These are phyloP conservation scores for Ciborinia camelliae DNA, from an alignment of 2,329 filamentous ascomycete species.

Conservation along the genomic window DNA sequence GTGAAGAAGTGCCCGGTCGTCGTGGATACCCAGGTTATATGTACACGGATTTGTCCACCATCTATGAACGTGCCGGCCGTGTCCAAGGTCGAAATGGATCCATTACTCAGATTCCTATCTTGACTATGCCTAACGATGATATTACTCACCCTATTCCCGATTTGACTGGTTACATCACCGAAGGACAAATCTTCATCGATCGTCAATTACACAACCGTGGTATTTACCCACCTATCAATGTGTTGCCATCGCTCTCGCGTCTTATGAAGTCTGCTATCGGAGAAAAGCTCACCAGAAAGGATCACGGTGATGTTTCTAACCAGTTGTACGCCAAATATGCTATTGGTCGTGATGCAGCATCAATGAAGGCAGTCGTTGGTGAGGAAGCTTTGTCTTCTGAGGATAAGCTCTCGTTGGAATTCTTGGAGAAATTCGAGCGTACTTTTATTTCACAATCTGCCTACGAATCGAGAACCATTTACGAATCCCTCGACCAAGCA, in stretches of 20 bases:
- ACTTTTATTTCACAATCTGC: slow-evolving; percentile 89
- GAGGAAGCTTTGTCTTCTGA: slow-evolving; percentile 94
- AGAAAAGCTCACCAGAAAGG: slow-evolving; percentile 92
- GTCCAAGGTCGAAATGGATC: slow-evolving; percentile 95
- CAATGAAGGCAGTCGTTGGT: slow-evolving; percentile 99
- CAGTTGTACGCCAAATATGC: slow-evolving; percentile 99
- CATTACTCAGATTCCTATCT: slow-evolving; percentile 97
- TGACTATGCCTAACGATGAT: slow-evolving; percentile 99
- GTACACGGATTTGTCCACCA: slow-evolving; percentile 99
- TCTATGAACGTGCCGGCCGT: slow-evolving; percentile 98
- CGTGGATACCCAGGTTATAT: slow-evolving; percentile 99
- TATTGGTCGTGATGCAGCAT: slow-evolving; percentile 94
- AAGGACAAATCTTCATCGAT: slow-evolving; percentile 98
- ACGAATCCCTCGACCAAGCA: slow-evolving; percentile 89
- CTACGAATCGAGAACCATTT: slow-evolving; percentile 89
- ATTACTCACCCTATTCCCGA: slow-evolving; percentile 99
- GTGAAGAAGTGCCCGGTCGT: slow-evolving; percentile 98
- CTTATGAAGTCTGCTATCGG: slow-evolving; percentile 99
- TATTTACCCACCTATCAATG: slow-evolving; percentile 98
- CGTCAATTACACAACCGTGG: slow-evolving; percentile 92
- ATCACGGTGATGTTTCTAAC: slow-evolving; percentile 98
- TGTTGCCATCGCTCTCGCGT: slow-evolving; percentile 93
- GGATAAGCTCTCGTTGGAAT: slow-evolving; percentile 96
- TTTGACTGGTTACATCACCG: slow-evolving; percentile 97
- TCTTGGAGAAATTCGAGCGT: slow-evolving; percentile 96